phyloP scores from a whole-genome alignment of 495 filamentous ascomycete genomes.

The Aspergillus sclerotioniger region DNA sequence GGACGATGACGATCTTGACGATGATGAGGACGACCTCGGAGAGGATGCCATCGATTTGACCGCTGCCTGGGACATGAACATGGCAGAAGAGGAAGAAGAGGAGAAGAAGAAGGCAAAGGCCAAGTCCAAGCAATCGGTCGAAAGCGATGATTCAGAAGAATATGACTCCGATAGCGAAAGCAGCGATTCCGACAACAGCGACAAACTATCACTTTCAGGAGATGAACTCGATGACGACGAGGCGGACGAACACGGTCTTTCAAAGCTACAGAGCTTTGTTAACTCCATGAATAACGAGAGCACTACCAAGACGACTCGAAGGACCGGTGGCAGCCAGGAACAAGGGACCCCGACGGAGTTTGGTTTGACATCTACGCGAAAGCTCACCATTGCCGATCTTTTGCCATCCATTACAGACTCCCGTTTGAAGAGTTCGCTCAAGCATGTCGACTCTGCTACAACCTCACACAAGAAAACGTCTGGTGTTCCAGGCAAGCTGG shows the following conservation, averaged over 20 bases:
- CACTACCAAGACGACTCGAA: conserved; percentile 30
- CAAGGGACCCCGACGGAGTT: conserved; percentile 55
- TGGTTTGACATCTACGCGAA: conserved; percentile 57
- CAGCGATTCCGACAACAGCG: conserved; percentile 42
- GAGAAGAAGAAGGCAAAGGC: conserved; percentile 30
- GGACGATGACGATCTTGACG: conserved; percentile 46
- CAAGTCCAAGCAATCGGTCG: conserved; percentile 31
- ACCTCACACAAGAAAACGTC: conserved; percentile 48
- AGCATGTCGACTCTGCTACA: conserved; percentile 54
- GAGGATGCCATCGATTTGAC: conserved; percentile 85
- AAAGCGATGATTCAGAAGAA: conserved; percentile 35
- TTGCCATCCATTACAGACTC: conserved; percentile 72
- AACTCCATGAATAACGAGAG: conserved; percentile 56
- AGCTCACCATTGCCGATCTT: conserved; percentile 79
- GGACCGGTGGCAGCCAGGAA: conserved; percentile 42
- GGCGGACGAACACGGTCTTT: conserved; percentile 52
- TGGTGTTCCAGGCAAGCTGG: conserved; percentile 68
- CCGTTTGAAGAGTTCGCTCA: conserved; percentile 73
- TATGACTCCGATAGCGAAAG: conserved; percentile 36
- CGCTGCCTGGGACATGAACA: conserved; percentile 72
- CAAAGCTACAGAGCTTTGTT: conserved; percentile 68
- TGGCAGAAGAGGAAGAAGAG: conserved; percentile 44
- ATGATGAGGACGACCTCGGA: conserved; percentile 65
- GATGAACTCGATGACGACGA: conserved; percentile 55
- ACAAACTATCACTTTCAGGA: conserved; percentile 49